Evolutionary conservation across 179 eudicot species (phyloP), one percentile per base, ranked within the genome.

Genomic region (Silene vulgaris): DNA sequence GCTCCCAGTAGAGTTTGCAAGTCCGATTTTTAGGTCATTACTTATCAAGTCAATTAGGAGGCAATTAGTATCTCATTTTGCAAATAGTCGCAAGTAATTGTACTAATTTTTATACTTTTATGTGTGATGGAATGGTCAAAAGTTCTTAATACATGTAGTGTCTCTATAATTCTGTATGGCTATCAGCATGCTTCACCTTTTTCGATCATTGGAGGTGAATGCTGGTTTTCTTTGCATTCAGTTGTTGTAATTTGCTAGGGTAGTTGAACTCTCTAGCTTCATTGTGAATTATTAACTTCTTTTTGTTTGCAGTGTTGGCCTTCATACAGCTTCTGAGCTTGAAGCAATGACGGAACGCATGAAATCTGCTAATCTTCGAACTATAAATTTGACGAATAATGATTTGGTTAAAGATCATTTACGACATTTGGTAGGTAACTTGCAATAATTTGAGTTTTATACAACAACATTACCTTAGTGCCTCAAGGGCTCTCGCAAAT

Each of bases 381-480:
- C 98, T 69, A 81, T 85, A 64, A 83, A 93, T 79, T 86, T 93
- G 75, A 93, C 98, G 7, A 74, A 87, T 66, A 90, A 90, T 78
- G 98, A 96, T 89, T 84, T 96, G 88, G 97, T 89, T 76, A 96
- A 96, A 83, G 99, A 96, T 88, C 99, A 93, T 84, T 80, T 96
- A 76, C 87, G 98, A 17, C 96, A 96, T 84, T 69, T 96, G 97
- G 99, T 96, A 88, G 71, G 77, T 21, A 76, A 78, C 67, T 73
- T 50, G 26, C 50, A 28, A 19, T 21, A n/a, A 43, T 32, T 65
- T 45, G 45, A 32, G 26, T 63, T 11, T 17, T 50, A 13, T 50
- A 50, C 52, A 45, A 45, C 16, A 50, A 45, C 16, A 50, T 50
- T 50, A 11, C 16, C 57, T 50, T 50, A 50, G 57, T 50, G n/a